Evolutionary conservation across 129 eudicot genomes (phyloP).

Genomic region (Artemisia tridentata): DNA sequence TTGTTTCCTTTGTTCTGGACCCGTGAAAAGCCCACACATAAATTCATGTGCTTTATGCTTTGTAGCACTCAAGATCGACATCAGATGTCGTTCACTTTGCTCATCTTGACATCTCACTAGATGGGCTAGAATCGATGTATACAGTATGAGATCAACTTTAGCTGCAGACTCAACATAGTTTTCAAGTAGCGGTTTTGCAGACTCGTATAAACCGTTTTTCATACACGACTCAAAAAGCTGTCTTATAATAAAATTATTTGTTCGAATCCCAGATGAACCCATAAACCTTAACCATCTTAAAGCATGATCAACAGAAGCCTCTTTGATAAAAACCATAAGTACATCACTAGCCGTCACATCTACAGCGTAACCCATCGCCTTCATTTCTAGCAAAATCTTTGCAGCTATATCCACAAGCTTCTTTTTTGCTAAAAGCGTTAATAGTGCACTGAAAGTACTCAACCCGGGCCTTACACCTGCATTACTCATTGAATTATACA

Average conservation of each 20-base stretch:
- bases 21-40: slow-evolving; percentile 94
- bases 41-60: slow-evolving; percentile 85
- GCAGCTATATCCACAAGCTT: slow-evolving; percentile 94
- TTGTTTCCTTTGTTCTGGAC: slow-evolving; percentile 90
- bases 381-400: slow-evolving; percentile 91
- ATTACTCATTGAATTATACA: slow-evolving; percentile 89
- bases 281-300: slow-evolving; percentile 93
- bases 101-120: slow-evolving; percentile 99
- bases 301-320: slow-evolving; percentile 85
- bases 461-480: slow-evolving; percentile 84
- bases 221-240: slow-evolving; percentile 98
- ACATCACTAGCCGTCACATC: slow-evolving; percentile 96
- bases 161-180: slow-evolving; percentile 83
- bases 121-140: slow-evolving; percentile 92
- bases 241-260: slow-evolving; percentile 84
- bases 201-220: slow-evolving; percentile 85
- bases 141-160: slow-evolving; percentile 88
- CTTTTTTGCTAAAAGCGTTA: slow-evolving; percentile 87
- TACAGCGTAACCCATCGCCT: slow-evolving; percentile 85
- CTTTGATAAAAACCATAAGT: slow-evolving; percentile 87
- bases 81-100: slow-evolving; percentile 72
- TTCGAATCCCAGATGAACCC: slow-evolving; percentile 87
- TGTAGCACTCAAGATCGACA: slow-evolving; percentile 79
- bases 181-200: slow-evolving; percentile 95
- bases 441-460: slow-evolving; percentile 67